Evolutionary conservation across 225 moss, liverwort and hornwort genomes (phyloP).

Genomic region (Bryum argenteum): DNA sequence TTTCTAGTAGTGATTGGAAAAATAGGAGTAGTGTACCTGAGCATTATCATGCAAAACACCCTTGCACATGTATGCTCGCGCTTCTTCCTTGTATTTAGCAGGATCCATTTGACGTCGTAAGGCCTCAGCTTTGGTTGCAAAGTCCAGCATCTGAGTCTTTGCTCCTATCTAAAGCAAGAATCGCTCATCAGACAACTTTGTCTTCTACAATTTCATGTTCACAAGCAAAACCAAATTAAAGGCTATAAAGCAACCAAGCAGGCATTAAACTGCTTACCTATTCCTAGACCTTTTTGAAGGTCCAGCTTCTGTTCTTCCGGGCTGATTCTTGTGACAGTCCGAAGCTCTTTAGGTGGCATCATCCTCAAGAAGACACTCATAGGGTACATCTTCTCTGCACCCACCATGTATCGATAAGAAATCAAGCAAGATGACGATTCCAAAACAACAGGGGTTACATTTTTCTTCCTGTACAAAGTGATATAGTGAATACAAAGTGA

Average conservation of each 20-base stretch:
- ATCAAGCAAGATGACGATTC: not conserved
- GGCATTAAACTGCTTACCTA: constrained; percentile 35
- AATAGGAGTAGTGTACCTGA: constrained; percentile 54
- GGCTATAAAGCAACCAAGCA: too few species aligned
- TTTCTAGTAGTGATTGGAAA: too few species aligned
- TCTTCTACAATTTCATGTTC: too few species aligned
- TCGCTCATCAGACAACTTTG: constrained; percentile 13
- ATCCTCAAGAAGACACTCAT: constrained; percentile 71
- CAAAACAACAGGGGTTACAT: too few species aligned
- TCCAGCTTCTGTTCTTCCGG: constrained; percentile 61
- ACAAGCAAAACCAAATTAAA: too few species aligned
- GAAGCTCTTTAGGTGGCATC: constrained; percentile 59
- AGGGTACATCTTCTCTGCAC: constrained; percentile 55
- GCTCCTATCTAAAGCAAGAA: constrained; percentile 52
- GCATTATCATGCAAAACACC: constrained; percentile 87
- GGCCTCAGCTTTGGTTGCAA: constrained; percentile 66
- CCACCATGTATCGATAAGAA: not conserved
- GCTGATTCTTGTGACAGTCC: constrained; percentile 63
- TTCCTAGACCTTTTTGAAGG: constrained; percentile 67
- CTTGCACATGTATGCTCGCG: constrained; percentile 70
- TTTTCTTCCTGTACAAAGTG: too few species aligned
- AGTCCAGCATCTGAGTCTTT: constrained; percentile 57
- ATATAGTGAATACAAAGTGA: too few species aligned
- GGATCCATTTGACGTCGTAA: constrained; percentile 76
- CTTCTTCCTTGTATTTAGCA: constrained; percentile 79